These are phyloP conservation scores for Candida taoyuanica DNA, from an alignment of 805 yeast species.

Conservation along the genomic window DNA sequence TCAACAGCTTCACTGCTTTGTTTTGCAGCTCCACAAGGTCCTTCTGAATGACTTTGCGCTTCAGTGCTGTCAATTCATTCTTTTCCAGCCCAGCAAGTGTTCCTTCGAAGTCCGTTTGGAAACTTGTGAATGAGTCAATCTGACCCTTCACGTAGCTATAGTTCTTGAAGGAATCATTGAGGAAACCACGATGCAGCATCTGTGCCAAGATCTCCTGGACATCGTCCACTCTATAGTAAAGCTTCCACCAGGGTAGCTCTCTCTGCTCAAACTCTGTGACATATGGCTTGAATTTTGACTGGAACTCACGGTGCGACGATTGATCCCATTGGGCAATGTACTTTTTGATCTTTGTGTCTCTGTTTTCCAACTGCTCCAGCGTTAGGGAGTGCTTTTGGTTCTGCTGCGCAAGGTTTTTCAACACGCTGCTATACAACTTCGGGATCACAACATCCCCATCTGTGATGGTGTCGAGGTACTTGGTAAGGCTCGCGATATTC, in stretches of 20 bases:
- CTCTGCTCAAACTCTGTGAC: slow-evolving; percentile 23
- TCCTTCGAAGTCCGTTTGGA: slow-evolving; percentile 10
- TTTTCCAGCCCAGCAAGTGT: slow-evolving; percentile 11
- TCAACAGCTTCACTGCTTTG: slow-evolving; percentile 24
- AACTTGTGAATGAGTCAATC: slow-evolving; percentile 26
- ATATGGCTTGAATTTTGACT: slow-evolving; percentile 26
- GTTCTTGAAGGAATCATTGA: slow-evolving; percentile 25
- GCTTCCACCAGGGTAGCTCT: slow-evolving; percentile 30
- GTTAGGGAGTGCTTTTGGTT: slow-evolving; percentile 20
- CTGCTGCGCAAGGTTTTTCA: slow-evolving; percentile 17
- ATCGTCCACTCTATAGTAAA: slow-evolving; percentile 30
- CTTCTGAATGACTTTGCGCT: slow-evolving; percentile 18
- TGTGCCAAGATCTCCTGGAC: slow-evolving; percentile 25
- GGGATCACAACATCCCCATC: slow-evolving; percentile 17
- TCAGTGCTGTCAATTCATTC: slow-evolving; percentile 18
- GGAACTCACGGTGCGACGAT: slow-evolving; percentile 29
- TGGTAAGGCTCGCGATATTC: slow-evolving; percentile 19
- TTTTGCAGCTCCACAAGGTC: slow-evolving; percentile 24
- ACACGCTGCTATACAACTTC: slow-evolving; percentile 15
- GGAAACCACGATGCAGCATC: slow-evolving; percentile 24
- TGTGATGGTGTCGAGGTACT: slow-evolving; percentile 12
- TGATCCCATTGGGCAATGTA: slow-evolving; percentile 28
- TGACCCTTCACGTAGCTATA: slow-evolving; percentile 32
- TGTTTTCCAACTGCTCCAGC: slow-evolving; percentile 14
- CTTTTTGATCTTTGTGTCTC: slow-evolving; percentile 16